Evolutionary conservation across 108 stramenopile species (phyloP).

Genomic region (Nitzschia sp.): DNA sequence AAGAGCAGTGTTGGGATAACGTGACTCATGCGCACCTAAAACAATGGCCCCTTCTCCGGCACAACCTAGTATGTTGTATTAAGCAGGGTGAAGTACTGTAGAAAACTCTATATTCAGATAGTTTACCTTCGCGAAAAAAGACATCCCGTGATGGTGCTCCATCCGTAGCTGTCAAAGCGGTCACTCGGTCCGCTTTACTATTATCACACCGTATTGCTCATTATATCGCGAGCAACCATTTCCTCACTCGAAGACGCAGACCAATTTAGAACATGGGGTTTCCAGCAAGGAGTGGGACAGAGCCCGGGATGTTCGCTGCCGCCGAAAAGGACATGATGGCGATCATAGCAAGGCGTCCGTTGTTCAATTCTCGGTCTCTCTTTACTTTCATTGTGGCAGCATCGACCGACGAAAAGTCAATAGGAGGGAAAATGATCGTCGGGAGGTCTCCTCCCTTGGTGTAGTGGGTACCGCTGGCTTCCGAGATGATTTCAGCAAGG

Average conservation of each 20-base stretch:
- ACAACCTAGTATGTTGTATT: no score
- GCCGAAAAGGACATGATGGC: conserved; percentile 77
- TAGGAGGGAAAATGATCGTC: conserved; percentile 82
- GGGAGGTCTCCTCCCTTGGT: conserved; percentile 79
- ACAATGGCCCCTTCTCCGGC: no score
- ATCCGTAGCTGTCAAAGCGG: neutral
- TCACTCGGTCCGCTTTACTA: neutral
- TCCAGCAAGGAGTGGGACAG: conserved; percentile 62
- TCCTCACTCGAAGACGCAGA: no score
- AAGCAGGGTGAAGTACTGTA: conserved; percentile 9
- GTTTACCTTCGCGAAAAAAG: neutral
- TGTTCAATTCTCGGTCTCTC: conserved; percentile 59
- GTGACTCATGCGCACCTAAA: no score
- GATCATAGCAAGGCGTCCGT: conserved; percentile 78
- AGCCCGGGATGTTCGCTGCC: conserved; percentile 64
- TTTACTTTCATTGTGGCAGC: conserved; percentile 57
- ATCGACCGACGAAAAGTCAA: conserved; percentile 78
- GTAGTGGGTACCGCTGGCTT: conserved; percentile 72
- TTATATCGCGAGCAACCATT: no score
- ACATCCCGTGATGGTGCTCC: neutral
- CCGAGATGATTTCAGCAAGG: conserved; percentile 70
- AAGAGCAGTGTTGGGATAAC: conserved; percentile 11
- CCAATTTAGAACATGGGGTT: conserved; percentile 52
- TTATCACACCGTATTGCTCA: neutral
- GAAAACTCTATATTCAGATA: neutral